Base-by-base conservation (phyloP, 148 eudicot species). In the Mesembryanthemum crystallinum region DNA sequence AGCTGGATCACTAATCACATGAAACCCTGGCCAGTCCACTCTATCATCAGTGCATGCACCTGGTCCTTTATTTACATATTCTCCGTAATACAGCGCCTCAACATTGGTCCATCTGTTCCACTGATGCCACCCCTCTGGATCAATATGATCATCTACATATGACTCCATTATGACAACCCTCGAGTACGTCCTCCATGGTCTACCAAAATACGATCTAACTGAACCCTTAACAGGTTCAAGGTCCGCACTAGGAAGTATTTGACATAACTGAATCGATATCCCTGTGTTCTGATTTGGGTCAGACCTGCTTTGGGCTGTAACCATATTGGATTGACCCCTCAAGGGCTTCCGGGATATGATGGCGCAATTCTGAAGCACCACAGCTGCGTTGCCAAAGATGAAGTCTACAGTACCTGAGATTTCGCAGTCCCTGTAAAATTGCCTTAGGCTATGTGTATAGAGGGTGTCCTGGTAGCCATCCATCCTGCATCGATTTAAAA, bases 341-440 rank as follows among this genome's bases (percentile, higher is more conserved):
- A 21, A 7, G 1, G 61, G 61, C 8, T 23, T 23, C 9, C 27
- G 8, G 9, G n/a, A 27, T 21, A 7, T 23, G 27, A 57, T 57
- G n/a, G n/a, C n/a, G 27, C 61, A 57, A 8, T 69, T 69, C 24
- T 69, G 72, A 33, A 69, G 35, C 9, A 63, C 72, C 14, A 47
- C 72, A 24, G 72, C 72, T 5, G 72, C 72, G 23, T 69, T 45
- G 32, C 72, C 72, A 69, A 69, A 69, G 33, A 69, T 69, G 51
- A 69, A 39, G 58, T 69, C 72, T 12, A 69, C 32, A 5, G 72
- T 69, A 13, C 72, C 72, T 18, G 24, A 39, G n/a, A 69, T 47
- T 12, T 33, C 12, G 4, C 49, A 69, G 20, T 25, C 51, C 51
- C 51, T 69, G 58, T 69, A 69, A 32, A 69, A 69, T 14, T 69